Evolutionary conservation across 2,329 filamentous ascomycete genomes (phyloP), one percentile per base, ranked within the genome.

Genomic region (Stenocarpella maydis): DNA sequence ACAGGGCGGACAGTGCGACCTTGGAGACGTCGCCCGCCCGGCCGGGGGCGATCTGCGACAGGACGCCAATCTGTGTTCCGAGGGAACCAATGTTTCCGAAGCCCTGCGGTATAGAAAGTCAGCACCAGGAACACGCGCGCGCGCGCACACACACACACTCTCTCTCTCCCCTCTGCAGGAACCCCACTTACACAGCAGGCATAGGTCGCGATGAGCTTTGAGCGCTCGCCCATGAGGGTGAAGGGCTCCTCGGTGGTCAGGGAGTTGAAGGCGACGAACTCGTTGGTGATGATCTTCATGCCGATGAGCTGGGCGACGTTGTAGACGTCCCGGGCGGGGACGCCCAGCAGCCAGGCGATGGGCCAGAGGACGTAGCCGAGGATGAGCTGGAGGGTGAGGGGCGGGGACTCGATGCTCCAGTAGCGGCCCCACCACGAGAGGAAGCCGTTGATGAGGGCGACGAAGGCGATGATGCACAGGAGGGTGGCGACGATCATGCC

Each of bases 81-180:
- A 97, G 87, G 37, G 93, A 95, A 66, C 92, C 92, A 74, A 97
- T 91, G 83, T 97, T 97, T 72, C 93, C 94, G 78, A 94, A 94
- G 31, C 89, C 89, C 81, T 82, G 45, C 53, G 2, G 2, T 55
- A n/a, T n/a, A 10, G 15, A 49, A 31, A 52, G 17, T 61, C 7
- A 52, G 54, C 45, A 55, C 14, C n/a, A n/a, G 12, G 10, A 37
- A 37, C 34, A 37, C 34, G 34, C 9, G 12, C 34, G 12, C 34
- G 12, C 34, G 9, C 34, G 8, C 34, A 37, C 34, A 24, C 3
- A 19, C 15, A 15, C 43, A 55, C 21, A 17, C 37, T 17, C 15
- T 1, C 6, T 2, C 21, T 15, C 10, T 2, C 5, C 12, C 2
- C 19, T 74, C 81, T 15, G 4, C 1, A 2, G 31, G 0, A 82